A percentile compares a stretch with the other conserved stretches of the same genome.
Conservation (phyloP, 2,329 filamentous ascomycete species). For the Helotiales sp. region DNA sequence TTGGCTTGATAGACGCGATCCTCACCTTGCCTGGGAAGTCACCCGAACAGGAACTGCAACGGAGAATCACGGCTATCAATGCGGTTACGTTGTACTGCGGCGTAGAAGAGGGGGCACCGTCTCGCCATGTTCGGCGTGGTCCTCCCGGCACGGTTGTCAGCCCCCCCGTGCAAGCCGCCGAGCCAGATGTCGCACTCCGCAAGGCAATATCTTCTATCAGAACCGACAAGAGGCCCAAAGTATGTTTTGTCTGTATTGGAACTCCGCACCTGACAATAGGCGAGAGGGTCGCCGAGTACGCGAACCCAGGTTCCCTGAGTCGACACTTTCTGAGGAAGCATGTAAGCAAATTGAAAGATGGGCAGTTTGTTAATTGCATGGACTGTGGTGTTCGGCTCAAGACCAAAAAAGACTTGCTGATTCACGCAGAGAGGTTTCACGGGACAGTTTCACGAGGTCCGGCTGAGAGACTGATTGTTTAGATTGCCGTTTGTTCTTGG, state of each 20-base stretch:
- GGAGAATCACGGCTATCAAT: not conserved
- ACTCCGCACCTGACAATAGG: not conserved
- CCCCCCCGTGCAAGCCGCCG: not conserved
- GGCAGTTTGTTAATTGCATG: not conserved
- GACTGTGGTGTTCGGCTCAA: not conserved
- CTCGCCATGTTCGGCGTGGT: not conserved
- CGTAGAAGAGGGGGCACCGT: not conserved
- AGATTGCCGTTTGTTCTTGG: slow-evolving; percentile 6
- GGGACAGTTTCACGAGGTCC: not conserved
- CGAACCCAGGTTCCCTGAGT: not conserved
- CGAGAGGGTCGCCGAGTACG: not conserved
- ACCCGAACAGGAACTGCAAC: not conserved
- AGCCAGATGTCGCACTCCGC: not conserved
- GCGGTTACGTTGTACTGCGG: slow-evolving; percentile 1
- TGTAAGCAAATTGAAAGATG: not conserved
- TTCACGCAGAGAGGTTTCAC: too few species aligned
- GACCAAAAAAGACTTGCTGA: not conserved
- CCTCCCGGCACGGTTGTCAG: not conserved
- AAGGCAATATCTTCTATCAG: not conserved
- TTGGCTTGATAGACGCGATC: not conserved
- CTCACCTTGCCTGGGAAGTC: not conserved
- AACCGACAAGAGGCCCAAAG: not conserved
- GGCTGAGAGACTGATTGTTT: not conserved
- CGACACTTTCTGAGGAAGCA: not conserved
- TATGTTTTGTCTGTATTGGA: not conserved